These are phyloP conservation scores for Trichosporon coremiiforme DNA, from an alignment of 1,284 basidiomycete genomes.

Conservation along the genomic window DNA sequence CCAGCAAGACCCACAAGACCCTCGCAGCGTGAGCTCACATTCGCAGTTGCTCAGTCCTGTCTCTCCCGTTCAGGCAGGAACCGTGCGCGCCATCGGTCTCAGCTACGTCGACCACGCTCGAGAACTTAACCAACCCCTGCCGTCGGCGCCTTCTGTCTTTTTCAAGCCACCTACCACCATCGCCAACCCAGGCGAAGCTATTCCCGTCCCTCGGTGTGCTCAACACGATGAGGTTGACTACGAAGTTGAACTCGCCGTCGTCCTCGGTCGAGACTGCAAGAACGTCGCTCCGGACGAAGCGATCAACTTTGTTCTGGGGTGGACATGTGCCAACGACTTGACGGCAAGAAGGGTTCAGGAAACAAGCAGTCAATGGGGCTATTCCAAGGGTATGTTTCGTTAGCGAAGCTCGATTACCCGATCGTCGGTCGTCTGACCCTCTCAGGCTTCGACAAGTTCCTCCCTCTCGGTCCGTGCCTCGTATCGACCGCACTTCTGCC, in stretches of 20 bases:
- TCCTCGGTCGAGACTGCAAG: constrained; percentile 78
- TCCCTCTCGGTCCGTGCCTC: constrained; percentile 72
- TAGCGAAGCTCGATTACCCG: background rate
- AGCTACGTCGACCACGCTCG: constrained; percentile 43
- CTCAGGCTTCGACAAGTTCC: constrained; percentile 57
- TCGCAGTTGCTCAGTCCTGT: constrained; percentile 47
- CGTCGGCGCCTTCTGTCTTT: constrained; percentile 71
- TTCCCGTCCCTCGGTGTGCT: constrained; percentile 68
- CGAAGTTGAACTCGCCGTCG: constrained; percentile 81
- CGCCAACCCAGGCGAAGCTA: constrained; percentile 68
- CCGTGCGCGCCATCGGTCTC: constrained; percentile 45
- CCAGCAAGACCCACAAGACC: too few relatives aligned
- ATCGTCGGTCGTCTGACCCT: constrained; percentile 60
- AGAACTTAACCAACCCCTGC: constrained; percentile 34
- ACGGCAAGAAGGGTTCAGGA: constrained; percentile 78
- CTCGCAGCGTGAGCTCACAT: background rate
- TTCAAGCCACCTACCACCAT: constrained; percentile 75
- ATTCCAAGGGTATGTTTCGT: constrained; percentile 68
- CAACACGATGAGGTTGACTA: constrained; percentile 78
- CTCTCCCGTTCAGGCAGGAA: constrained; percentile 35
- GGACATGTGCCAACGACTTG: constrained; percentile 77
- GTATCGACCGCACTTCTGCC: constrained; percentile 67
- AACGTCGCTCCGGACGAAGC: constrained; percentile 75
- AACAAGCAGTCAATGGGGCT: constrained; percentile 69
- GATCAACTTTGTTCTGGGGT: constrained; percentile 77